These are phyloP conservation scores for Papilionanthe hybrid DNA, from an alignment of 116 monocot genomes.

Conservation along the genomic window DNA sequence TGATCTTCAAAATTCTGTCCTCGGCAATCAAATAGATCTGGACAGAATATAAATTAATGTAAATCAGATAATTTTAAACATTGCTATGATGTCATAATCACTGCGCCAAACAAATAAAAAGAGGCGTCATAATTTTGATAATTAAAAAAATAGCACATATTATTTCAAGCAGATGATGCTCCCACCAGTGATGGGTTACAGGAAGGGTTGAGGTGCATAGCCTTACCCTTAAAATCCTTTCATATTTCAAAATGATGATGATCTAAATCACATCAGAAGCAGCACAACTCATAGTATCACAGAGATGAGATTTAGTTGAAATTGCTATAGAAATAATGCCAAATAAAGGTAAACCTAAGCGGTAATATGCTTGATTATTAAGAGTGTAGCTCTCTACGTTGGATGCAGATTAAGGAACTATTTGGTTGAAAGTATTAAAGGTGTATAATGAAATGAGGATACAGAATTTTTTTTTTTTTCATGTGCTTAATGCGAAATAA, in stretches of 20 bases:
- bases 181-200: background rate
- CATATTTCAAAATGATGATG: no score
- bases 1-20: constrained; percentile 58
- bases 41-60: constrained; percentile 6
- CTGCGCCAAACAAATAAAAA: background rate
- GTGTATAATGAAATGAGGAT: background rate
- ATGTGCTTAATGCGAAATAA: no score
- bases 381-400: background rate
- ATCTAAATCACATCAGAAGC: no score
- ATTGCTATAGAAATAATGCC: no score
- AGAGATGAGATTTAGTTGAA: no score
- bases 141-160: background rate
- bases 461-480: no score
- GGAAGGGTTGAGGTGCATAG: background rate
- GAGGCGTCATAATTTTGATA: background rate
- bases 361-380: no score
- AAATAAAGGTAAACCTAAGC: no score
- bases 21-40: constrained; percentile 88
- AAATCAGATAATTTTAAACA: background rate
- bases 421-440: background rate
- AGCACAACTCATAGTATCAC: no score
- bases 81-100: background rate
- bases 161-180: background rate
- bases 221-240: no score
- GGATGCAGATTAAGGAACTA: background rate